These are phyloP conservation scores for Castanea crenata DNA, from an alignment of 306 rosid species.

Conservation along the genomic window DNA sequence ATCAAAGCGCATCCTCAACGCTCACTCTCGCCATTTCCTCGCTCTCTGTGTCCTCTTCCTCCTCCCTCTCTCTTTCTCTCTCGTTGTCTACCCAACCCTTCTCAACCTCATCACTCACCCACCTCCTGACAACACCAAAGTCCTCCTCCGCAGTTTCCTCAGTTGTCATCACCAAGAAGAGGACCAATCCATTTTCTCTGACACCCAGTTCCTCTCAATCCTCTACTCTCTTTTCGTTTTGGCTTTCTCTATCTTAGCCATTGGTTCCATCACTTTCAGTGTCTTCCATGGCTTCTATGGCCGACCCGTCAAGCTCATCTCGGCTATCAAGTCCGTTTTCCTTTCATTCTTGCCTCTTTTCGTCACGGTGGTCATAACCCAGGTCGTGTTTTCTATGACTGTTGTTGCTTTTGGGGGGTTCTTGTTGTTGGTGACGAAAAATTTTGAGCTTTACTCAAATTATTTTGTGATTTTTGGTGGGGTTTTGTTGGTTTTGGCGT, in stretches of 20 bases:
- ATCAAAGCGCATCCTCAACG: slow-evolving; percentile 43
- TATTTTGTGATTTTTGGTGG: slow-evolving; percentile 8
- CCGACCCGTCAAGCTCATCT: slow-evolving; percentile 42
- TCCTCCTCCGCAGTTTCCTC: neutral
- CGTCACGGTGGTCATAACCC: slow-evolving; percentile 27
- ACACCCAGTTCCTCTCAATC: slow-evolving; percentile 7
- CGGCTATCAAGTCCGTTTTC: slow-evolving; percentile 43
- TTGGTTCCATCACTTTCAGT: slow-evolving; percentile 52
- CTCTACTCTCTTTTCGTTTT: slow-evolving; percentile 22
- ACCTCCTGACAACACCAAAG: neutral
- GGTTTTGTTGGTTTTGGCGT: neutral
- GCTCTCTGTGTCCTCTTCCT: slow-evolving; percentile 61
- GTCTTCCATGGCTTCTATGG: slow-evolving; percentile 48
- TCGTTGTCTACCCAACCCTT: slow-evolving; percentile 37
- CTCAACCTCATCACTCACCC: slow-evolving; percentile 31
- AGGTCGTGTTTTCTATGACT: slow-evolving; percentile 7
- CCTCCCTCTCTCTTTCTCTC: slow-evolving; percentile 50
- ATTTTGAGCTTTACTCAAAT: slow-evolving; percentile 26
- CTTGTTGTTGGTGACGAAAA: slow-evolving; percentile 7
- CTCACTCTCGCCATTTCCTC: slow-evolving; percentile 54
- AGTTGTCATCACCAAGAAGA: neutral
- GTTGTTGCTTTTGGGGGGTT: slow-evolving; percentile 7
- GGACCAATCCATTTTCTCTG: neutral
- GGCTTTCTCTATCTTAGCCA: slow-evolving; percentile 35
- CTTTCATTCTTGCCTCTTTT: slow-evolving; percentile 43